Evolutionary conservation across 2,329 filamentous ascomycete genomes (phyloP), one percentile per base, ranked within the genome.

Genomic region (Fusarium sp.): DNA sequence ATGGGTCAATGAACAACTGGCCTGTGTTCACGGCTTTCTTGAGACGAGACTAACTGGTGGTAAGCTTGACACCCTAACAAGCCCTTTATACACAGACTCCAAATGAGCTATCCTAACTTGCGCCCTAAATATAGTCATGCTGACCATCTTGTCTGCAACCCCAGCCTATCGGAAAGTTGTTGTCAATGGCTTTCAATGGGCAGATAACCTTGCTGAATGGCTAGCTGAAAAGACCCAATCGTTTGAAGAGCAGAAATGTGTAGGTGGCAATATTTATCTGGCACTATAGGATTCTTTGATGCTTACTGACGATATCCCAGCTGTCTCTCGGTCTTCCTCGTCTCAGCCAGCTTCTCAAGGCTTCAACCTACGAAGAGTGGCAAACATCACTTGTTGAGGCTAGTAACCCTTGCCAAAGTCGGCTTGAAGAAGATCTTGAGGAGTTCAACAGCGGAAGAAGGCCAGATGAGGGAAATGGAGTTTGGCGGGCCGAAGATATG

Each of bases 1-100:
- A 7, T 75, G 66, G 73, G 73, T 74, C 15, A 76, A 75, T 17
- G 71, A 76, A 60, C 71, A 76, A 52, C 50, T 74, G 46, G 66
- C 62, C 9, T 76, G 73, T 44, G 61, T 76, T 15, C 69, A 74
- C 33, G 63, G 70, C 39, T 73, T 70, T 55, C 65, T 76, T 25
- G 69, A 76, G 46, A 69, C 66, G 9, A 49, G 65, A 31, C 29
- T 76, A 25, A 74, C 72, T 13, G 58, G 70, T 41, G 72, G 67
- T 76, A 47, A 56, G 74, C 64, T 47, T 44, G 42, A 35, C 36
- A 12, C 15, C 35, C 18, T 7, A 13, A 12, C n/a, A n/a, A 27
- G 13, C 14, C 18, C 13, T 36, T 22, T 35, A 35, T 15, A 31
- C 5, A 17, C 29, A 13, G 17, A 13, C 54, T n/a, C 22, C 13